Base-by-base conservation (phyloP, 2,329 filamentous ascomycete species). In the Fusarium fujikuroi region DNA sequence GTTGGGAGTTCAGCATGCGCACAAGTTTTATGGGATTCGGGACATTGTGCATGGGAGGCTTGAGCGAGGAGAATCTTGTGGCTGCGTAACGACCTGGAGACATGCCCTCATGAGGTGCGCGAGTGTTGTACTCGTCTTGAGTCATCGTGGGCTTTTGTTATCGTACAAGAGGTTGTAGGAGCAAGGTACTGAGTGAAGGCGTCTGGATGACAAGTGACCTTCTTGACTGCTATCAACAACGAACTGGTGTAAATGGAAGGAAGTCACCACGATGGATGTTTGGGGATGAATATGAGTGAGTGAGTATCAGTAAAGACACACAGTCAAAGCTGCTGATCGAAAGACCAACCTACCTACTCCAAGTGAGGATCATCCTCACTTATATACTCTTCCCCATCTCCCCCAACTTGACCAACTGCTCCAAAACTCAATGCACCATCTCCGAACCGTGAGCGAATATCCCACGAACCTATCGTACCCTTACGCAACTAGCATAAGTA, bases 51-150 rank as follows among this genome's bases (percentile, higher is more conserved):
- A 90, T 87, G 4, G 87, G 87, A 42, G 90, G 90, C 79, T 87
- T 89, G 60, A 92, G 84, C 21, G 86, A 84, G 16, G 84, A 83
- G 74, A 91, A 70, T 61, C 90, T 87, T 69, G 89, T 88, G 9
- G 78, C 76, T 19, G 86, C 54, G 78, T 90, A 91, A 49, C 80
- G 77, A 30, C 83, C 76, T 3, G 76, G 70, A n/a, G 84, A 82
- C 86, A 87, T 88, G 82, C 84, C 84, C 73, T 87, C 82, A 68
- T 87, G 82, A 47, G 85, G 84, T 60, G 86, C 81, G 39, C 82
- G 74, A 65, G 82, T 82, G 46, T 77, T 77, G 34, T 77, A 78
- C 63, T 79, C 77, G 53, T 76, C 59, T 39, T 78, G 68, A 69
- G 64, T 71, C 76, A 78, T 78, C 16, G 11, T 66, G 63, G 46